Evolutionary conservation across 2,329 filamentous ascomycete genomes (phyloP).

Genomic region (Pyrenochaeta sp.): DNA sequence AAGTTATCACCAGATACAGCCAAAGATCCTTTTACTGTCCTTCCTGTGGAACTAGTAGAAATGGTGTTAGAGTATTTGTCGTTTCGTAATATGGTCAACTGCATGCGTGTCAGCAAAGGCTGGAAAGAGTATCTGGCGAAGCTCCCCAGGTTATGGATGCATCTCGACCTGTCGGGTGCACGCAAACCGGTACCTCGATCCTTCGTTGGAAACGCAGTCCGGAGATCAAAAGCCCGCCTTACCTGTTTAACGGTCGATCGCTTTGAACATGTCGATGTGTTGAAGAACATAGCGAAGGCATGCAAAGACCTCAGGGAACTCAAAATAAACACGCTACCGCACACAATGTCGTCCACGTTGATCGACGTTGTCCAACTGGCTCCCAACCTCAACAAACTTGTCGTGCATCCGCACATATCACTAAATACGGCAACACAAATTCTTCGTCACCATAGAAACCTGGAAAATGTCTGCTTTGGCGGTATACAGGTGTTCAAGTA

Average conservation of each 20-base stretch:
- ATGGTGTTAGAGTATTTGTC: conserved; percentile 61
- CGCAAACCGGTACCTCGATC: conserved; percentile 50
- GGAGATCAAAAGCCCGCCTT: conserved; percentile 48
- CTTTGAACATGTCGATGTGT: conserved; percentile 50
- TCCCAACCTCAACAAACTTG: conserved; percentile 33
- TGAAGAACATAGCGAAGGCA: conserved; percentile 48
- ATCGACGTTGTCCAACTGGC: conserved; percentile 38
- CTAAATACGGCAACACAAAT: conserved; percentile 37
- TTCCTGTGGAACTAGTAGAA: conserved; percentile 63
- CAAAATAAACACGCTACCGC: conserved; percentile 37
- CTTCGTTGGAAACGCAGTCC: conserved; percentile 54
- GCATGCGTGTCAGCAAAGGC: conserved; percentile 62
- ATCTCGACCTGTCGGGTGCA: conserved; percentile 61
- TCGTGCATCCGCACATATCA: conserved; percentile 33
- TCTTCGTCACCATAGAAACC: conserved; percentile 28
- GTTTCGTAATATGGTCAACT: conserved; percentile 60
- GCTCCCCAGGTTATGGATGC: conserved; percentile 57
- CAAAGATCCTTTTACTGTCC: conserved; percentile 60
- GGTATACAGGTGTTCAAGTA: background rate
- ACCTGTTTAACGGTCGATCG: conserved; percentile 41
- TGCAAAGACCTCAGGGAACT: conserved; percentile 46
- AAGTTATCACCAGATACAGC: conserved; percentile 52
- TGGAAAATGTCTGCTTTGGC: conserved; percentile 35
- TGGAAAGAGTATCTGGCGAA: conserved; percentile 62
- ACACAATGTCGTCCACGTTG: conserved; percentile 34